These are phyloP conservation scores for Nevesoporus exiguus DNA, from an alignment of 768 basidiomycete genomes.

Conservation along the genomic window DNA sequence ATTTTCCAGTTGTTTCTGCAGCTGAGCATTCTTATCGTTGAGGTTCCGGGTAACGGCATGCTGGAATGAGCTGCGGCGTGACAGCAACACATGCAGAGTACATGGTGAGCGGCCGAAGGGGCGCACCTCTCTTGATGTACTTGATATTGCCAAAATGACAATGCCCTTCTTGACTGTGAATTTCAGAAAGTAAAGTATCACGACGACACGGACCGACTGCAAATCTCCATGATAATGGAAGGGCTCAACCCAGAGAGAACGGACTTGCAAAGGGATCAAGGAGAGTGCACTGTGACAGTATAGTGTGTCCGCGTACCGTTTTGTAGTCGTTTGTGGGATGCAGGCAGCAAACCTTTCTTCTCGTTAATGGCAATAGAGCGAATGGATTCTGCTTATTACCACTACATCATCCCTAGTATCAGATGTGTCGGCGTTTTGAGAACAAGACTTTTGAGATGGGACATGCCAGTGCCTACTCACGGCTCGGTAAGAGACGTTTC, in stretches of 20 bases:
- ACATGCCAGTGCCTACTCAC: conserved; percentile 43
- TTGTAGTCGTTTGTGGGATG: conserved; percentile 90
- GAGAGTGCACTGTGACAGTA: background rate
- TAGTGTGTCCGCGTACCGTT: conserved; percentile 55
- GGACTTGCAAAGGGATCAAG: conserved; percentile 46
- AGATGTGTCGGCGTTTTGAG: background rate
- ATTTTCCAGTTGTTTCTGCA: conserved; percentile 83
- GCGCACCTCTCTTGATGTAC: conserved; percentile 78
- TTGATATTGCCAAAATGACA: conserved; percentile 92
- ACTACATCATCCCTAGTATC: conserved; percentile 53
- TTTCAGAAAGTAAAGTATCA: background rate
- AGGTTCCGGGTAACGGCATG: conserved; percentile 78
- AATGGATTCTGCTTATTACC: conserved; percentile 32
- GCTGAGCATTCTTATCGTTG: conserved; percentile 77
- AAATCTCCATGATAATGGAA: conserved; percentile 74
- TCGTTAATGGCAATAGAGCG: conserved; percentile 1
- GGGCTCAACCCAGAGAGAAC: conserved; percentile 81
- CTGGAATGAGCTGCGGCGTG: conserved; percentile 67
- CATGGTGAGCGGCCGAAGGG: background rate
- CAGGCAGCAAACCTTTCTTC: conserved; percentile 66
- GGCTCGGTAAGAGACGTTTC: conserved; percentile 78
- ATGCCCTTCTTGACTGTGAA: conserved; percentile 46
- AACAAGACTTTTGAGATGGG: background rate
- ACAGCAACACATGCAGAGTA: conserved; percentile 1
- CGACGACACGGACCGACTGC: conserved; percentile 53